phyloP scores from a whole-genome alignment of 129 eudicot species.

The Arctium minus region DNA sequence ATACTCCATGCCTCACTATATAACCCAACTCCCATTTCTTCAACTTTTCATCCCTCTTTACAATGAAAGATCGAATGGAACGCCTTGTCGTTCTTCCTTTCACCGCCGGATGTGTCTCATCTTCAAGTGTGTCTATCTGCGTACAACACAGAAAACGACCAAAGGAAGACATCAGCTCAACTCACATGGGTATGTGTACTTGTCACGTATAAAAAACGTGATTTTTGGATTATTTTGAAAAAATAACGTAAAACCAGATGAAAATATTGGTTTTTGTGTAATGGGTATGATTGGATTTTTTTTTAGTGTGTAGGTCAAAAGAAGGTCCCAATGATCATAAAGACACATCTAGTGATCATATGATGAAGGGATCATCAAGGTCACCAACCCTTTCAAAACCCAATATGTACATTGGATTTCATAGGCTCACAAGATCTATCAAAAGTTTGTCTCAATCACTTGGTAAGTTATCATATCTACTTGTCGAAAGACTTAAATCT shows the following conservation, averaged over 20 bases:
- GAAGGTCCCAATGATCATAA: constrained; percentile 23
- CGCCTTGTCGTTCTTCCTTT: constrained; percentile 68
- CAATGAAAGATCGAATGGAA: constrained; percentile 72
- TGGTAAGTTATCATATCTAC: constrained; percentile 36
- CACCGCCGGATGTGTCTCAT: constrained; percentile 62
- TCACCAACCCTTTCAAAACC: constrained; percentile 46
- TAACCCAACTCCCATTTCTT: constrained; percentile 5
- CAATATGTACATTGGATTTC: constrained; percentile 45
- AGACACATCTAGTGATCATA: constrained; percentile 36
- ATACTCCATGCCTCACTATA: constrained; percentile 8
- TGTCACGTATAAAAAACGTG: neutral
- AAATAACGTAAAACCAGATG: neutral
- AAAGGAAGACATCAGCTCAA: constrained; percentile 23
- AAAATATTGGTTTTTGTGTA: neutral
- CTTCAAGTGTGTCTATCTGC: constrained; percentile 60
- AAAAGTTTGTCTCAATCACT: constrained; percentile 60
- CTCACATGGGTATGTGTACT: constrained; percentile 37
- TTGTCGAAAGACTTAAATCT: neutral
- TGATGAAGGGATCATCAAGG: constrained; percentile 41
- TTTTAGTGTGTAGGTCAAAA: constrained; percentile 23
- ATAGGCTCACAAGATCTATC: constrained; percentile 55
- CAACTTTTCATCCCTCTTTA: constrained; percentile 19
- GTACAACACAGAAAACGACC: constrained; percentile 39
- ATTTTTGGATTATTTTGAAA: neutral
- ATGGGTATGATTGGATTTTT: neutral